phyloP scores from a whole-genome alignment of 2,329 filamentous ascomycete genomes.

The Fusarium cyanostomum region DNA sequence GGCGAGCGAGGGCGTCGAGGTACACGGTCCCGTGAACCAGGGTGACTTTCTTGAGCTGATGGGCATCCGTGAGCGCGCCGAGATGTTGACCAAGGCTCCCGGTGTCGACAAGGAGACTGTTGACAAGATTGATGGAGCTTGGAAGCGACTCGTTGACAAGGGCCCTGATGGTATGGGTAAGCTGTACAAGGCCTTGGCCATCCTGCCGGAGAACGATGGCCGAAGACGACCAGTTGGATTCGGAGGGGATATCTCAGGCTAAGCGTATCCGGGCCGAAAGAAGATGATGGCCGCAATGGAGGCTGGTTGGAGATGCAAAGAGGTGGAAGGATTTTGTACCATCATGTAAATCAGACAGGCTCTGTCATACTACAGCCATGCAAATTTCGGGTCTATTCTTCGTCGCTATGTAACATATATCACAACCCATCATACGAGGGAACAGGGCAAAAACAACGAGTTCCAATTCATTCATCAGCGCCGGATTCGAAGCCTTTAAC shows the following conservation, averaged over 20 bases:
- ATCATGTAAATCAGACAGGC: conserved; percentile 23
- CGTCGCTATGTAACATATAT: conserved; percentile 11
- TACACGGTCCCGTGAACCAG: conserved; percentile 92
- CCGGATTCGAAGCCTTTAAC: conserved; percentile 17
- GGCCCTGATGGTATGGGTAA: conserved; percentile 90
- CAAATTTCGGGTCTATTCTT: conserved; percentile 13
- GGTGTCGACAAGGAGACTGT: conserved; percentile 57
- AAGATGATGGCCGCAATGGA: neutral
- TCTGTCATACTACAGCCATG: conserved; percentile 1
- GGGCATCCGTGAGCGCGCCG: conserved; percentile 83
- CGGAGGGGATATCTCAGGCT: conserved; percentile 71
- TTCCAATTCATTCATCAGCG: conserved; percentile 34
- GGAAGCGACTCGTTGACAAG: conserved; percentile 84
- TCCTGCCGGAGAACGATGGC: conserved; percentile 82
- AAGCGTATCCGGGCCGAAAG: neutral
- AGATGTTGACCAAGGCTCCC: conserved; percentile 66
- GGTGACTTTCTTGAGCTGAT: conserved; percentile 80
- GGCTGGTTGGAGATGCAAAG: neutral
- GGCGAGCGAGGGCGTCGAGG: conserved; percentile 83
- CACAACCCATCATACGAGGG: neutral
- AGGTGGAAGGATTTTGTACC: conserved; percentile 9
- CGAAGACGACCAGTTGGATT: conserved; percentile 87
- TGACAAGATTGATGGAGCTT: conserved; percentile 74
- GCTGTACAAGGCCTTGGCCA: conserved; percentile 91
- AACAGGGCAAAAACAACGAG: conserved; percentile 12